phyloP scores from a whole-genome alignment of 2,329 filamentous ascomycete species.

The Rhexocercosporidium sp. region DNA sequence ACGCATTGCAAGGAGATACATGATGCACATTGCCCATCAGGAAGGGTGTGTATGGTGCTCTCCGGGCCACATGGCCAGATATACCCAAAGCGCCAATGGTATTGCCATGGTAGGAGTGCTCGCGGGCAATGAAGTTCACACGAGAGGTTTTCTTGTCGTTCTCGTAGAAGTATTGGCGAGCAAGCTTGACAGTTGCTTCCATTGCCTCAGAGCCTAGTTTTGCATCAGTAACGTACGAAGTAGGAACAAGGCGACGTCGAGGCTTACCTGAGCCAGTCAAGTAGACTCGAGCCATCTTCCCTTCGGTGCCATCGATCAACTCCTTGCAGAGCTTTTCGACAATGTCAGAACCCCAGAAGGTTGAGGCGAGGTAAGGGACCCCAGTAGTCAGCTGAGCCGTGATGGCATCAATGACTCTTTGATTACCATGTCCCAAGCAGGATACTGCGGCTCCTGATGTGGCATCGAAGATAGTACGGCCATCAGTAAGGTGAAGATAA shows the following conservation, averaged over 20 bases:
- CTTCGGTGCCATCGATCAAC: conserved; percentile 46
- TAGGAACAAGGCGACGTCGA: not conserved
- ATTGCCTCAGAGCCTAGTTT: conserved; percentile 67
- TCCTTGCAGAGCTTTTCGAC: conserved; percentile 54
- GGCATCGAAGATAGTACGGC: conserved; percentile 70
- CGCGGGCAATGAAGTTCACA: conserved; percentile 66
- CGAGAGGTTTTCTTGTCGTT: conserved; percentile 51
- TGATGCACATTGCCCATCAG: conserved; percentile 58
- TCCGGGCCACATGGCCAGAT: conserved; percentile 64
- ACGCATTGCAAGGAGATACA: conserved; percentile 68
- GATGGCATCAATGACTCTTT: conserved; percentile 64
- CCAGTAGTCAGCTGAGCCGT: conserved; percentile 59
- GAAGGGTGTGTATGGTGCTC: conserved; percentile 61
- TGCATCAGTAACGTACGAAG: not conserved
- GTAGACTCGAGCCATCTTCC: conserved; percentile 58
- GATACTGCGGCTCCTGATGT: conserved; percentile 76
- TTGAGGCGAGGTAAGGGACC: conserved; percentile 62
- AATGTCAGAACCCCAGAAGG: conserved; percentile 60
- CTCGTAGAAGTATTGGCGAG: conserved; percentile 69
- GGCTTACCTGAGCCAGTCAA: conserved; percentile 61
- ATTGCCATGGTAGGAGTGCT: conserved; percentile 72
- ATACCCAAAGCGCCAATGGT: conserved; percentile 67
- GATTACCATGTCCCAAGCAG: conserved; percentile 71
- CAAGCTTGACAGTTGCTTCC: conserved; percentile 71
- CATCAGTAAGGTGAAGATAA: conserved; percentile 44